Evolutionary conservation across 208 protist genomes (phyloP), one percentile per base, ranked within the genome.

Genomic region (Leishmania guyanensis): DNA sequence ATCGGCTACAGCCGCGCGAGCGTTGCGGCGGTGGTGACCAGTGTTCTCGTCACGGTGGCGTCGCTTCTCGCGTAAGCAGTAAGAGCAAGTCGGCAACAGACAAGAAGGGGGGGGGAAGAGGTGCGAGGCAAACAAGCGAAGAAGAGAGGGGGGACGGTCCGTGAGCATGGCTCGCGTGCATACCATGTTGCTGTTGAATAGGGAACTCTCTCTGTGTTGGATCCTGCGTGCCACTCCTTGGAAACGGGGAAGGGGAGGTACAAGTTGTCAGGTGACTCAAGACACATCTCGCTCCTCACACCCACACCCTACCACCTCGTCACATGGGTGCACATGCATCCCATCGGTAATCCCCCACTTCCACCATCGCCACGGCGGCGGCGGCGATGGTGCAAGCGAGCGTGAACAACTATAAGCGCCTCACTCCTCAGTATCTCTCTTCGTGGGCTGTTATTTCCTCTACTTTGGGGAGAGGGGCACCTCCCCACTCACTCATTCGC

Each of bases 1-100:
- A 53, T 53, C 1, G 58, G 33, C 26, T 70, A 68, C 26, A 66
- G 78, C 56, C 48, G 78, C 66, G 51, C 46, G 36, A 73, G 60
- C 17, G 50, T 71, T 29, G 81, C 72, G 22, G 71, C 71, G 16
- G 53, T 72, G 14, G 85, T 78, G 60, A 29, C 60, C 22, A 79
- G 81, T 60, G 16, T 80, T 46, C 64, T 74, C 36, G 62, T 65
- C 6, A 51, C 68, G 53, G 48, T 83, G 53, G 62, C 50, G 62
- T 16, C 77, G 33, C 84, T 75, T 70, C n/a, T 48, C 53, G 43
- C 17, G 43, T 72, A 74, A n/a, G n/a, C 50, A 20, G 66, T 64
- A 16, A 39, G 54, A 65, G 36, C 5, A 12, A 33, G n/a, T 20
- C n/a, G 69, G 36, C 39, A 76, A 36, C 26, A 12, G 16, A 16